Conservation (phyloP, 108 stramenopile genomes). For the Parietichytrium sp. region DNA sequence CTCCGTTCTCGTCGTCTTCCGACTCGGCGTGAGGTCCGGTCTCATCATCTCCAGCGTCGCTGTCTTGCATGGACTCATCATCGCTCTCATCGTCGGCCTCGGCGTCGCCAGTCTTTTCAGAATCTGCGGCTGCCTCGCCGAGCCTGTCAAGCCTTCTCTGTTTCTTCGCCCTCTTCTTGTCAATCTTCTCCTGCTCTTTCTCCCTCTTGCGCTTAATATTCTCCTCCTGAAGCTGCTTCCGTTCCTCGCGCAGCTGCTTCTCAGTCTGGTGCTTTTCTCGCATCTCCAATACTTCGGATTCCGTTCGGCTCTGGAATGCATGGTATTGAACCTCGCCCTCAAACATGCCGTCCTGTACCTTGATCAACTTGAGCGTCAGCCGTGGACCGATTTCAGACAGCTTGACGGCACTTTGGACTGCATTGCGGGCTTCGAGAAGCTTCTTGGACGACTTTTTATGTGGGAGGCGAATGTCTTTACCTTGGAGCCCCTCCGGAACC, state of each 20-base stretch:
- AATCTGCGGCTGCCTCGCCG: neutral
- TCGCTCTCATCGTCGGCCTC: neutral
- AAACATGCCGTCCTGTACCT: constrained; percentile 89
- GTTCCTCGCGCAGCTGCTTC: constrained; percentile 51
- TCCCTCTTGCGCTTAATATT: constrained; percentile 54
- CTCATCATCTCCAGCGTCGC: too few relatives aligned
- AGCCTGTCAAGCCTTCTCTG: neutral
- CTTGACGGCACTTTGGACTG: constrained; percentile 67
- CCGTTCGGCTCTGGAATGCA: constrained; percentile 65
- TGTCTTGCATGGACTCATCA: neutral
- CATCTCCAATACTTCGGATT: constrained; percentile 7
- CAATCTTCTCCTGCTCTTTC: constrained; percentile 36
- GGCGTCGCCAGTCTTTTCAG: neutral
- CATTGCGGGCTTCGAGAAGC: neutral
- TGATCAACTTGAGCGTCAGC: constrained; percentile 78
- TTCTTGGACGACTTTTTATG: neutral
- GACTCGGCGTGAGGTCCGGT: too few relatives aligned
- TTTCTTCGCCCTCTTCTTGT: neutral
- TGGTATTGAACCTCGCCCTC: constrained; percentile 95
- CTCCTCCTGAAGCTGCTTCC: constrained; percentile 56
- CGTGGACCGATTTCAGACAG: constrained; percentile 94
- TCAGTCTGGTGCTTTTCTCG: constrained; percentile 40
- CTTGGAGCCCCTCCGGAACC: constrained; percentile 73
- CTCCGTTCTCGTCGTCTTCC: too few relatives aligned
- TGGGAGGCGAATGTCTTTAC: constrained; percentile 55